These are phyloP conservation scores for Setaria viridis DNA, from an alignment of 202 grass and related monocot species.

Conservation along the genomic window DNA sequence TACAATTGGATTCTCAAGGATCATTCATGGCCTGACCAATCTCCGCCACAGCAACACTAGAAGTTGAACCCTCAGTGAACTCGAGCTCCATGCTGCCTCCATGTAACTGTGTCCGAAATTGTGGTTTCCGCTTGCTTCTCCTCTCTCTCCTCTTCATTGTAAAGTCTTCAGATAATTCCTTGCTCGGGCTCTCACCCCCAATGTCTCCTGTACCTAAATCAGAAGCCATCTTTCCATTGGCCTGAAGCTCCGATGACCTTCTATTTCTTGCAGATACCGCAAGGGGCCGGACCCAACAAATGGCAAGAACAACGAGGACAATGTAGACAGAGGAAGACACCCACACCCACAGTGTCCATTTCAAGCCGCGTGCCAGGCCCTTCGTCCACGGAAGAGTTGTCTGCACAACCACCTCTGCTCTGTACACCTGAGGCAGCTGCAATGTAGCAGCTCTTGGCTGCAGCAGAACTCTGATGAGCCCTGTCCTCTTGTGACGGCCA, in stretches of 20 bases:
- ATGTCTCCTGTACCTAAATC: slow-evolving; percentile 6
- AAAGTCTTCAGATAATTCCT: slow-evolving; percentile 1
- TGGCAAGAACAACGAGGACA: slow-evolving; percentile 7
- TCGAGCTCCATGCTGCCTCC: slow-evolving; percentile 14
- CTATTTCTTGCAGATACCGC: not conserved
- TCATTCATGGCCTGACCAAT: not conserved
- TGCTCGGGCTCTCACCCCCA: not conserved
- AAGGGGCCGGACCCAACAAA: slow-evolving; percentile 14
- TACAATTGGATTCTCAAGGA: not conserved
- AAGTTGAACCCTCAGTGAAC: slow-evolving; percentile 26
- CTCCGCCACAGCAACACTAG: not conserved
- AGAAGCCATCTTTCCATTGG: not conserved
- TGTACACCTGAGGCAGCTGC: slow-evolving; percentile 51
- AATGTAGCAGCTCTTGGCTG: slow-evolving; percentile 44
- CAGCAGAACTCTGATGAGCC: slow-evolving; percentile 33
- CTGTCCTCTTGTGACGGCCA: slow-evolving; percentile 40
- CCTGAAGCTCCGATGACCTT: slow-evolving; percentile 27
- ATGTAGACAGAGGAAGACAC: slow-evolving; percentile 31
- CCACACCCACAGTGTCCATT: slow-evolving; percentile 54
- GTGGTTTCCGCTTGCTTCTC: slow-evolving; percentile 26
- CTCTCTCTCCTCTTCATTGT: slow-evolving; percentile 38
- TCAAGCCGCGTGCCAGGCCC: slow-evolving; percentile 13
- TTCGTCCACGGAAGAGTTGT: slow-evolving; percentile 45
- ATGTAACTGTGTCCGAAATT: not conserved
- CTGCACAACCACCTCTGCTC: slow-evolving; percentile 43